phyloP scores from a whole-genome alignment of 2,329 filamentous ascomycete genomes.

The Cryphonectria parasitica region DNA sequence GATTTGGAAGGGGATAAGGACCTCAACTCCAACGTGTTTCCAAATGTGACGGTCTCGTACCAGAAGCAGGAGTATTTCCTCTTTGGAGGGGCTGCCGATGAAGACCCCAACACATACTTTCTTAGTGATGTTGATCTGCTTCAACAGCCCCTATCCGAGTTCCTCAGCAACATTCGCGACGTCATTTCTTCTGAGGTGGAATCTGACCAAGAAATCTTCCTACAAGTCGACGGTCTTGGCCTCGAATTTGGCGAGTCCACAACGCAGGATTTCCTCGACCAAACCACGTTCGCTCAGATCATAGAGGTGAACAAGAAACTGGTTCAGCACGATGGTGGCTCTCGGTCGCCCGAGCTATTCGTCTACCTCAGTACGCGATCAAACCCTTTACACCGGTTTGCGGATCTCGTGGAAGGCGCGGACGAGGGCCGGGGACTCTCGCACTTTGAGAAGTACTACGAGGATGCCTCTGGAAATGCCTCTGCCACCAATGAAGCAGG shows the following conservation, averaged over 20 bases:
- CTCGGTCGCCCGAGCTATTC: conserved; percentile 23
- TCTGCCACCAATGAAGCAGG: conserved; percentile 27
- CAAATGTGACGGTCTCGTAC: conserved; percentile 39
- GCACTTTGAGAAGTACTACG: conserved; percentile 24
- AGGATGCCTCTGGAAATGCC: conserved; percentile 16
- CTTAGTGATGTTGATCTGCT: conserved; percentile 49
- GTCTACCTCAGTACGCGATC: conserved; percentile 23
- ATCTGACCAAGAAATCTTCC: conserved; percentile 52
- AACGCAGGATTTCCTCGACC: conserved; percentile 26
- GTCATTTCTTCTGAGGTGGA: conserved; percentile 52
- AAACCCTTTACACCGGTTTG: conserved; percentile 23
- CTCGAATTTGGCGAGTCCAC: conserved; percentile 53
- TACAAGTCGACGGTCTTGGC: conserved; percentile 56
- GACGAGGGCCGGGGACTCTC: conserved; percentile 26
- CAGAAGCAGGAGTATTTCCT: conserved; percentile 40
- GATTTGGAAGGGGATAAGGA: conserved; percentile 16
- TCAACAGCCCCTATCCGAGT: conserved; percentile 48
- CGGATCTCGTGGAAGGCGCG: conserved; percentile 22
- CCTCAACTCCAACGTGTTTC: conserved; percentile 27
- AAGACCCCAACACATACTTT: conserved; percentile 49
- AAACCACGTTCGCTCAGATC: conserved; percentile 25
- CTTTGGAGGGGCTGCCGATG: conserved; percentile 39
- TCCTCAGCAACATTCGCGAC: conserved; percentile 49
- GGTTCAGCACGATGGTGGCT: conserved; percentile 23
- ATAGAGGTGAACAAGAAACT: conserved; percentile 26